Conservation (phyloP, 495 filamentous ascomycete genomes). For the Aspergillus egyptiacus region DNA sequence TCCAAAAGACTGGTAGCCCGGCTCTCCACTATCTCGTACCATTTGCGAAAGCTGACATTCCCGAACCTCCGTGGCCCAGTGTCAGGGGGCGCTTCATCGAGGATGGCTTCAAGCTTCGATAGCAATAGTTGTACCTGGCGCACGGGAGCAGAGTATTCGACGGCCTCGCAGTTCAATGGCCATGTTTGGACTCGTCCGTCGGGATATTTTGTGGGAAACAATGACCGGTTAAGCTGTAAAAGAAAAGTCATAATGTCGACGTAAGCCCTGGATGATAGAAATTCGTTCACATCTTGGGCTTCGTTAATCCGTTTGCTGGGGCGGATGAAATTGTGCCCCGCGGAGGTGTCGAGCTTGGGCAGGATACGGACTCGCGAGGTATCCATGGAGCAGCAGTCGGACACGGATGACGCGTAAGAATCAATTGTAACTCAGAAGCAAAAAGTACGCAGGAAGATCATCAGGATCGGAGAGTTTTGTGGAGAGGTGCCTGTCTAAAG, state of each 20-base stretch:
- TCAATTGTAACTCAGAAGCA: too few species aligned
- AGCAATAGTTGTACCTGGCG: conserved; percentile 57
- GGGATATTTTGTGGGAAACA: conserved; percentile 61
- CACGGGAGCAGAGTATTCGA: conserved; percentile 55
- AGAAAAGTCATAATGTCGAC: conserved; percentile 79
- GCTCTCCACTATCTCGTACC: conserved; percentile 63
- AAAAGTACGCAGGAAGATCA: too few species aligned
- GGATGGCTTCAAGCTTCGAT: conserved; percentile 53
- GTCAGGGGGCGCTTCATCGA: conserved; percentile 77
- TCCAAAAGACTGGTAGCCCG: conserved; percentile 52
- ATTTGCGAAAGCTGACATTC: conserved; percentile 81
- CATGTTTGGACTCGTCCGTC: conserved; percentile 46
- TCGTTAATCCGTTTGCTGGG: conserved; percentile 73
- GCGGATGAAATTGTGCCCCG: conserved; percentile 26
- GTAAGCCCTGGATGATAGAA: conserved; percentile 75
- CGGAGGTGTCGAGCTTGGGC: conserved; percentile 24
- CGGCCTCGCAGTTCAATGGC: conserved; percentile 42
- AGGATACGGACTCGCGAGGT: conserved; percentile 25
- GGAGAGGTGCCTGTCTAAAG: not conserved
- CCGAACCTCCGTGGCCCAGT: conserved; percentile 83
- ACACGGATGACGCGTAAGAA: too few species aligned
- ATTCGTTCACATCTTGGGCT: conserved; percentile 67
- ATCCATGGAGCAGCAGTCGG: too few species aligned
- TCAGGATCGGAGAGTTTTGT: too few species aligned
- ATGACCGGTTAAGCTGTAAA: conserved; percentile 78